A percentile compares a stretch with the other conserved stretches of the same genome.
These are phyloP conservation scores for Amyloporia xantha DNA, from an alignment of 768 basidiomycete genomes.

Conservation along the genomic window DNA sequence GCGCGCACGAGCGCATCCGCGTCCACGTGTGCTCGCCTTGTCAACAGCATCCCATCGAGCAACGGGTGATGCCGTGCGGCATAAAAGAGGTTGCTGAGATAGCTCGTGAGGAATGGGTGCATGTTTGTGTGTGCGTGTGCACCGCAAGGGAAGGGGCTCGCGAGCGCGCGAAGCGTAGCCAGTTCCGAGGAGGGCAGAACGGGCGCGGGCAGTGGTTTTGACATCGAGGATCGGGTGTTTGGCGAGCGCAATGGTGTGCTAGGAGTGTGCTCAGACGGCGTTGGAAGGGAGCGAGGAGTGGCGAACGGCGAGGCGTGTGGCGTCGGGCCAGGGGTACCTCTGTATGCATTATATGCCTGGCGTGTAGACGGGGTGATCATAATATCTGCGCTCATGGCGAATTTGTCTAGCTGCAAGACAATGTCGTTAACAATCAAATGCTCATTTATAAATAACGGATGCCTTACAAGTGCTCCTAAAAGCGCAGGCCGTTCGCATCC, in stretches of 20 bases:
- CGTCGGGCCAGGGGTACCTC: slow-evolving; percentile 30
- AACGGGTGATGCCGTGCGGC: slow-evolving; percentile 66
- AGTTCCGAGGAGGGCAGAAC: slow-evolving; percentile 24
- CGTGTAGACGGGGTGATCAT: slow-evolving; percentile 28
- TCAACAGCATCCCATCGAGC: slow-evolving; percentile 65
- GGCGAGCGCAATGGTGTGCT: slow-evolving; percentile 1
- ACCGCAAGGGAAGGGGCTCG: slow-evolving; percentile 12
- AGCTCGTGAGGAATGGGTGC: slow-evolving; percentile 48
- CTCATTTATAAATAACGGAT: too few species aligned
- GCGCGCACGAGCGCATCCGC: slow-evolving; percentile 64
- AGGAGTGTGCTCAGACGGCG: slow-evolving; percentile 19
- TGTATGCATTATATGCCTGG: slow-evolving; percentile 26
- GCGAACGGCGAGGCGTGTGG: slow-evolving; percentile 13
- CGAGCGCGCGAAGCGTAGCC: slow-evolving; percentile 23
- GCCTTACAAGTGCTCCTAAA: slow-evolving; percentile 56
- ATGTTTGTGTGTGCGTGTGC: slow-evolving; percentile 34
- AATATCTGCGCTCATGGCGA: slow-evolving; percentile 68
- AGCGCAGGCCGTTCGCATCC: slow-evolving; percentile 59
- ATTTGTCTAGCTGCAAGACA: slow-evolving; percentile 64
- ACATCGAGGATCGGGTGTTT: slow-evolving; percentile 6
- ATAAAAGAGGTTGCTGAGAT: slow-evolving; percentile 66
- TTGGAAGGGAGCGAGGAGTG: slow-evolving; percentile 10
- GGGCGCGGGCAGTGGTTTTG: slow-evolving; percentile 17
- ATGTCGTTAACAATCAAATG: too few species aligned
- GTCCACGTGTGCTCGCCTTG: slow-evolving; percentile 51